Evolutionary conservation across 768 basidiomycete species (phyloP).

Genomic region (Kondoa malvinella): DNA sequence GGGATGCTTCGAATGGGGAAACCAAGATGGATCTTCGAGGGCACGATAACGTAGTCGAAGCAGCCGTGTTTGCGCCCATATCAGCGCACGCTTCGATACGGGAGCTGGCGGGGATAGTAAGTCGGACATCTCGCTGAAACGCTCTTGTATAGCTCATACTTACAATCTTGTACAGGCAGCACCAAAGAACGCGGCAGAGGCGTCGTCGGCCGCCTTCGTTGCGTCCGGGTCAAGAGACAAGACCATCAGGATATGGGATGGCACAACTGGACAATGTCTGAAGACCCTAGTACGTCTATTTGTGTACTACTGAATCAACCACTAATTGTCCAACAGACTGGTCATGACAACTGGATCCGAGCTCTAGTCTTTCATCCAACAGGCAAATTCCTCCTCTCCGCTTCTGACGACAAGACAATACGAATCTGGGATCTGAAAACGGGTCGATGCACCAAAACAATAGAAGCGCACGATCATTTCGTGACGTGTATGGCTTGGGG

Average conservation of each 20-base stretch:
- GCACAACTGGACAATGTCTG: slow-evolving; percentile 60
- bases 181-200: slow-evolving; percentile 38
- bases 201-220: slow-evolving; percentile 38
- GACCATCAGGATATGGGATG: slow-evolving; percentile 81
- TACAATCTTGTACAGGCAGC: too few species aligned
- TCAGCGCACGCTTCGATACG: slow-evolving; percentile 58
- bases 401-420: slow-evolving; percentile 79
- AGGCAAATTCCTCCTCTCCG: slow-evolving; percentile 76
- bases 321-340: background rate
- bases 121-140: too few species aligned
- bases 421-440: slow-evolving; percentile 76
- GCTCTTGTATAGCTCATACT: too few species aligned
- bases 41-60: slow-evolving; percentile 72
- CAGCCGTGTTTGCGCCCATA: slow-evolving; percentile 60
- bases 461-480: slow-evolving; percentile 75
- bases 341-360: slow-evolving; percentile 73
- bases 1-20: slow-evolving; percentile 56
- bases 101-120: slow-evolving; percentile 55
- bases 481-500: slow-evolving; percentile 61
- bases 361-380: slow-evolving; percentile 75
- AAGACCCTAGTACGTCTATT: slow-evolving; percentile 53
- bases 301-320: too few species aligned
- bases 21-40: slow-evolving; percentile 68
- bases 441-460: slow-evolving; percentile 66
- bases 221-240: slow-evolving; percentile 80